These are phyloP conservation scores for Lasiodiplodia theobromae DNA, from an alignment of 2,329 filamentous ascomycete species.

Conservation along the genomic window DNA sequence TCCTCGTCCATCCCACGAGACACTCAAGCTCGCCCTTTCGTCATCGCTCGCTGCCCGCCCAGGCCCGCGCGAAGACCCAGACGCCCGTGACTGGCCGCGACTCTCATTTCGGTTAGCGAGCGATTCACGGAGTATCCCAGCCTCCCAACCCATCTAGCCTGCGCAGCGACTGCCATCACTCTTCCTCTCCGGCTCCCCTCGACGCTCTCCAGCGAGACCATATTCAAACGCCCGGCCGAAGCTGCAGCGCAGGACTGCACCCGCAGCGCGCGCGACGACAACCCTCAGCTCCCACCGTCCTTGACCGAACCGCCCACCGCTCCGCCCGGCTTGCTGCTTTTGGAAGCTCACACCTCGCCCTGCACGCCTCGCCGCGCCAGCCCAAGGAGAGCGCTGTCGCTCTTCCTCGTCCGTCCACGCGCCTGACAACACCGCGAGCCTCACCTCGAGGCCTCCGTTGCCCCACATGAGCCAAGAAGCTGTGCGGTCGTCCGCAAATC, in stretches of 20 bases:
- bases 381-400: constrained; percentile 35
- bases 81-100: constrained; percentile 30
- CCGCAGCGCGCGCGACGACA: constrained; percentile 27
- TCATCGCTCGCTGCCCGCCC: constrained; percentile 25
- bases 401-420: constrained; percentile 16
- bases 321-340: constrained; percentile 29
- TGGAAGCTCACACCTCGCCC: constrained; percentile 27
- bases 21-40: constrained; percentile 20
- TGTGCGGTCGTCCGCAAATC: constrained; percentile 39
- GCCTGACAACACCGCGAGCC: constrained; percentile 5
- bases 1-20: constrained; percentile 8
- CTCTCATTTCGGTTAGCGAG: constrained; percentile 31
- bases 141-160: constrained; percentile 28
- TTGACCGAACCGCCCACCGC: constrained; percentile 29
- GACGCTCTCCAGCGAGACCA: constrained; percentile 21
- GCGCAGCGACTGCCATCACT: constrained; percentile 28
- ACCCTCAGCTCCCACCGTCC: constrained; percentile 21
- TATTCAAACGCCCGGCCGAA: constrained; percentile 22
- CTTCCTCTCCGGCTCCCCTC: constrained; percentile 22
- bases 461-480: constrained; percentile 48
- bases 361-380: constrained; percentile 38
- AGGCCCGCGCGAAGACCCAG: constrained; percentile 23
- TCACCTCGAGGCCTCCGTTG: constrained; percentile 29
- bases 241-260: constrained; percentile 28
- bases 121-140: constrained; percentile 31